Evolutionary conservation across 2,329 filamentous ascomycete genomes (phyloP).

Genomic region (Aspergillus sp.): DNA sequence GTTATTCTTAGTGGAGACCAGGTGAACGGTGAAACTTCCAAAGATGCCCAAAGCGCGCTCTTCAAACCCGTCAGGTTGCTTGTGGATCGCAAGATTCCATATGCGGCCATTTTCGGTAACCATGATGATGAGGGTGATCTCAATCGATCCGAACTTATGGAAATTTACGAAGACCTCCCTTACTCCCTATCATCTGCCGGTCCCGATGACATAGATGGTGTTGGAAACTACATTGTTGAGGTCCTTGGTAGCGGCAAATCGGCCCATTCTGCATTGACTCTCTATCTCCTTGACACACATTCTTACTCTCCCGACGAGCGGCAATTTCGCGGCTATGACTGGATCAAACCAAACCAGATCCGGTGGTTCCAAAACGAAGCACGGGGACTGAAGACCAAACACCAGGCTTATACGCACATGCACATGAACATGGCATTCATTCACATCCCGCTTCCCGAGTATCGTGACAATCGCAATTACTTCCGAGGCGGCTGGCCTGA

Average conservation of each 20-base stretch:
- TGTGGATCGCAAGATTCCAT: constrained; percentile 81
- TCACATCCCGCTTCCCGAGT: constrained; percentile 92
- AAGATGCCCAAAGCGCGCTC: constrained; percentile 84
- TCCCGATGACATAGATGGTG: constrained; percentile 74
- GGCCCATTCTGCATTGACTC: constrained; percentile 80
- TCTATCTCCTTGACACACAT: constrained; percentile 95
- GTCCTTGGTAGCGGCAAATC: constrained; percentile 71
- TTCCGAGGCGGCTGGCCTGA: constrained; percentile 71
- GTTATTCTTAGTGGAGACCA: constrained; percentile 91
- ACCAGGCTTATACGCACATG: constrained; percentile 78
- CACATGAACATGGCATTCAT: constrained; percentile 97
- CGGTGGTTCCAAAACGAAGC: constrained; percentile 86
- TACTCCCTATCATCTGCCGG: constrained; percentile 84
- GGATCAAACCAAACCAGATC: constrained; percentile 91
- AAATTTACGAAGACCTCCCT: constrained; percentile 74
- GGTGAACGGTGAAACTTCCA: constrained; percentile 87
- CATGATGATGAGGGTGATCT: constrained; percentile 90
- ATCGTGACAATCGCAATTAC: constrained; percentile 55
- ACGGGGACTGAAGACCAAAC: constrained; percentile 64
- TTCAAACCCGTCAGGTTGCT: constrained; percentile 88
- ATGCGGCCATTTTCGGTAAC: constrained; percentile 91
- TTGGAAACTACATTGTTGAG: constrained; percentile 93
- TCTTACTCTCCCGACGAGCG: constrained; percentile 84
- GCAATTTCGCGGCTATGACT: constrained; percentile 89
- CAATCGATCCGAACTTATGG: constrained; percentile 72